Evolutionary conservation across 169 alveolate species (phyloP).

Genomic region (Cryptosporidium meleagridis): DNA sequence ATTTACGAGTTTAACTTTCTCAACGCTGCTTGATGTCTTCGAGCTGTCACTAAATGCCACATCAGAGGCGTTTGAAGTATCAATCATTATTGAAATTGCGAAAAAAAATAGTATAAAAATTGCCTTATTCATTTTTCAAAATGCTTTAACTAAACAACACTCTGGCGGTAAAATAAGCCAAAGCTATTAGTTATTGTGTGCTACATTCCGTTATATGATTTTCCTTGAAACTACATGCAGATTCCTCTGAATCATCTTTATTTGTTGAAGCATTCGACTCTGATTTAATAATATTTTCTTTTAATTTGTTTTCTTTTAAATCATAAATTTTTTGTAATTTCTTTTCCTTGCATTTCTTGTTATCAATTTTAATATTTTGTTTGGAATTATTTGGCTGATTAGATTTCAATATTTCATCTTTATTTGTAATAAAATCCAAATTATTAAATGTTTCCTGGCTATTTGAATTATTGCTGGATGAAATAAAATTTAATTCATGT

Average conservation of each 20-base stretch:
- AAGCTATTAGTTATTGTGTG: constrained; percentile 7
- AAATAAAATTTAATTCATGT: background rate
- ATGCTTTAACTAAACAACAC: background rate
- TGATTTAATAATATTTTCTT: background rate
- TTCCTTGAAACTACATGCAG: background rate
- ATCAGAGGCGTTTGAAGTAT: background rate
- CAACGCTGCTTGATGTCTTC: background rate
- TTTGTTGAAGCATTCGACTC: background rate
- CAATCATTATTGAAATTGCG: background rate
- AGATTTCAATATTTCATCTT: background rate
- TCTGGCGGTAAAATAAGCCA: background rate
- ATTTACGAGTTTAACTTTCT: background rate
- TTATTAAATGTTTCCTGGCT: background rate
- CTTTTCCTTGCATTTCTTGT: background rate
- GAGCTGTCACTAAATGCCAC: background rate
- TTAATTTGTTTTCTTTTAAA: background rate
- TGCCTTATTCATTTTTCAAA: background rate
- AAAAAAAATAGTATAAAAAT: background rate
- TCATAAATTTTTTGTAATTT: background rate
- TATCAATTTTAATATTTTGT: background rate
- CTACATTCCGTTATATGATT: constrained; percentile 19
- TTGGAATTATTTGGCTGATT: background rate
- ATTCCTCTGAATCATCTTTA: background rate
- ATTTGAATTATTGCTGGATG: background rate
- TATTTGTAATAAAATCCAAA: background rate